phyloP scores from a whole-genome alignment of 73 alveolate genomes.

The Tetrahymena elliotti region DNA sequence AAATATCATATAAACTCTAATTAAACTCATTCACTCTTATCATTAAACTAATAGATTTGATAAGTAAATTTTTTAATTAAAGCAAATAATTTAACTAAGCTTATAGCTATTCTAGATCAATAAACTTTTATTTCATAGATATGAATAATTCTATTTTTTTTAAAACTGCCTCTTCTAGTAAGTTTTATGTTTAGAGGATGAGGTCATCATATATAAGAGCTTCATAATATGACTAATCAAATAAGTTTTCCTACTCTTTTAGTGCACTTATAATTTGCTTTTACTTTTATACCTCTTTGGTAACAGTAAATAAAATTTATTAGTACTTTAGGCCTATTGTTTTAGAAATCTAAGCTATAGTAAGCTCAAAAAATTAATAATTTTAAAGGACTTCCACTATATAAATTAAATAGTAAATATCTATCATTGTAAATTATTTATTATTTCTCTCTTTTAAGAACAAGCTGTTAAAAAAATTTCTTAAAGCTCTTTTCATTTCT shows the following conservation, averaged over 20 bases:
- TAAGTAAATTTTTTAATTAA: not conserved
- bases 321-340: not conserved
- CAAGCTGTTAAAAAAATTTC: not conserved
- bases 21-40: not conserved
- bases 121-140: not conserved
- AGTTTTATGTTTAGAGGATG: not conserved
- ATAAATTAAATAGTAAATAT: not conserved
- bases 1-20: not conserved
- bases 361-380: not conserved
- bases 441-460: not conserved
- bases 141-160: not conserved
- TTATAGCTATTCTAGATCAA: not conserved
- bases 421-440: not conserved
- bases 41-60: not conserved
- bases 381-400: not conserved
- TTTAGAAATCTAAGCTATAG: not conserved
- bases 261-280: not conserved
- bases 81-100: not conserved
- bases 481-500: not conserved
- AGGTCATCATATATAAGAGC: not conserved
- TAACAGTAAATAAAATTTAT: not conserved
- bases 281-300: not conserved
- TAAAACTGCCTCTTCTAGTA: not conserved
- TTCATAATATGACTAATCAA: not conserved
- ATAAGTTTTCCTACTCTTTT: not conserved